Evolutionary conservation across 345 rosid species (phyloP).

Genomic region (Firmiana major): DNA sequence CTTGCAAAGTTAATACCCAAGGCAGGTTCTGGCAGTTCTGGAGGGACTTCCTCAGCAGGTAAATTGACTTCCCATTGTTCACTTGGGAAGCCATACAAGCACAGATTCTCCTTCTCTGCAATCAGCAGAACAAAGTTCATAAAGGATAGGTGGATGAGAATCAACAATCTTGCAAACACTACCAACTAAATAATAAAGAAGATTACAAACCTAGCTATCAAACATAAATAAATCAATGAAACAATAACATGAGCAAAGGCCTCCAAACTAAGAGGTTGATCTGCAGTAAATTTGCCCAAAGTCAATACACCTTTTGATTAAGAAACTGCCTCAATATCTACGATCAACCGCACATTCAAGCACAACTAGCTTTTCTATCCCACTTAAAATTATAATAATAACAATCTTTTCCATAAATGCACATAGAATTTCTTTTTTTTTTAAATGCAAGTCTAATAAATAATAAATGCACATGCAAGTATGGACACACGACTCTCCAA

Average conservation of each 20-base stretch:
- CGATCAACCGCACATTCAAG: background rate
- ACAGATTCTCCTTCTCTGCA: conserved; percentile 82
- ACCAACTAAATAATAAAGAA: background rate
- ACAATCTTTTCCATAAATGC: background rate
- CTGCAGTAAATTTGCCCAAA: background rate
- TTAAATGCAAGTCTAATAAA: background rate
- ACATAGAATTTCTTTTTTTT: no score
- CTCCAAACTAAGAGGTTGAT: background rate
- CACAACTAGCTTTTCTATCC: background rate
- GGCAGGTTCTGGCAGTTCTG: conserved; percentile 94
- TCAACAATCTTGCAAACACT: background rate
- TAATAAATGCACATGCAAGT: background rate
- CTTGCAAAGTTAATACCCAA: conserved; percentile 94
- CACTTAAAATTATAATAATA: background rate
- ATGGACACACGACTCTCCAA: background rate
- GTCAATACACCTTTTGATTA: background rate
- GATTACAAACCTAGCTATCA: background rate
- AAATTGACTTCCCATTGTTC: conserved; percentile 91
- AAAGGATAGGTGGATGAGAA: background rate
- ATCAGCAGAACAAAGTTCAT: background rate
- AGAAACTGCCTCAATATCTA: background rate
- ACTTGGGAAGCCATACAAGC: conserved; percentile 75
- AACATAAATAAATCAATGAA: background rate
- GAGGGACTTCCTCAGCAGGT: conserved; percentile 96
- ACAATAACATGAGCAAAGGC: background rate